Evolutionary conservation across 129 eudicot genomes (phyloP), one percentile per base, ranked within the genome.

Genomic region (Flaveria robusta): DNA sequence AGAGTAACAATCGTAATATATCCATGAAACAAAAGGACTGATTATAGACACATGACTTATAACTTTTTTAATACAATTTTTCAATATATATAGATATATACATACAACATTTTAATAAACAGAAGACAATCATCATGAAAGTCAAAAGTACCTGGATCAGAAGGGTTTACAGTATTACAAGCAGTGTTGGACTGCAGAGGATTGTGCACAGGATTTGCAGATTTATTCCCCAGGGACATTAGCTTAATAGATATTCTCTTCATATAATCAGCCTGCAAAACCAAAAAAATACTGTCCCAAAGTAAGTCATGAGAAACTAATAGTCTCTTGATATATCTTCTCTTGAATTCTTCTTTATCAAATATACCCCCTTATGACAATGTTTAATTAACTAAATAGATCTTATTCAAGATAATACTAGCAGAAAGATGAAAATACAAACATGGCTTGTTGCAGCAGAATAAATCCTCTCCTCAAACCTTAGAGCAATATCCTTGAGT

Each of bases 381-480:
- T 59, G 26, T 19, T 27, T 15, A 71, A 27, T 77, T 55, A 66
- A 77, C 34, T 47, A 41, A 11, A 42, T 15, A 23, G 12, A 55
- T 39, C 41, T n/a, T 24, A 43, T 42, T 5, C 23, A n/a, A 39
- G 19, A 24, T 3, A 24, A n/a, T 15, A 69, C 16, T 46, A 26
- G n/a, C n/a, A n/a, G 71, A 37, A 69, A 59, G 2, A 9, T 58
- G 34, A 5, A 58, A 58, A 58, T 23, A 60, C 60, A 54, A 77
- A 91, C 97, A 83, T 88, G 88, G 74, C 90, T 88, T 69, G 86
- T 91, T 20, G 97, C 92, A 27, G 87, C 83, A 77, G 77, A 67
- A 86, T 91, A 88, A 56, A 77, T 74, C 74, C 83, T 87, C 74
- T 91, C 95, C 79, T 91, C 97, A 79, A 88, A 88, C 76, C 92